A percentile compares a stretch with the other conserved stretches of the same genome.
phyloP scores from a whole-genome alignment of 768 basidiomycete species.

The Naganishia randhawae region DNA sequence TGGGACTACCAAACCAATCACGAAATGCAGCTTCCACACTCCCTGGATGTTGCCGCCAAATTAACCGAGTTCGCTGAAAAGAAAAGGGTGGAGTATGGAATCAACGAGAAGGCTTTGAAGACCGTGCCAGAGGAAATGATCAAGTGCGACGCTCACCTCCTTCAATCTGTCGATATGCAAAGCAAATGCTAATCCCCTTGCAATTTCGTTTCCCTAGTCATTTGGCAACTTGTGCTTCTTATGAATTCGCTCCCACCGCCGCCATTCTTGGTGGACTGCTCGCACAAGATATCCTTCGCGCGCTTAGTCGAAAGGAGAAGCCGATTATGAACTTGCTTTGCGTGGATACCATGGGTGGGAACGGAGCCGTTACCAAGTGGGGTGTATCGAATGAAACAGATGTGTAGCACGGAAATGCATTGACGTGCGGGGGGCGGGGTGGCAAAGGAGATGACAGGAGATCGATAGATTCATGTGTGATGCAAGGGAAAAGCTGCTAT shows the following conservation, averaged over 20 bases:
- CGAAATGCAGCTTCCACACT: constrained; percentile 60
- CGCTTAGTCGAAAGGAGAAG: constrained; percentile 80
- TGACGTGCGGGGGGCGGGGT: too few relatives aligned
- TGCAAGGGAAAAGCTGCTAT: too few relatives aligned
- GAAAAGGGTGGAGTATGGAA: constrained; percentile 61
- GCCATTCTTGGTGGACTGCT: constrained; percentile 92
- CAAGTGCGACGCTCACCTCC: constrained; percentile 55
- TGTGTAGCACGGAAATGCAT: too few relatives aligned
- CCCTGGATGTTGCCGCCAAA: constrained; percentile 55
- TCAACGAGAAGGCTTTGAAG: constrained; percentile 55
- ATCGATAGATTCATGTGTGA: too few relatives aligned
- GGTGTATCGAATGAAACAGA: constrained; percentile 38
- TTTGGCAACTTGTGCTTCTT: constrained; percentile 64
- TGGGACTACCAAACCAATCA: constrained; percentile 75
- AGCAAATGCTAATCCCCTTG: constrained; percentile 33
- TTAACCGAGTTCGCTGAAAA: constrained; percentile 65
- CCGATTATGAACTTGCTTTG: constrained; percentile 89
- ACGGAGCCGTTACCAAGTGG: constrained; percentile 41
- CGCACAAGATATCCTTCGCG: constrained; percentile 89
- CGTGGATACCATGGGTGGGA: constrained; percentile 60
- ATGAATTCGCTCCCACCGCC: constrained; percentile 88
- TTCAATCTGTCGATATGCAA: neutral
- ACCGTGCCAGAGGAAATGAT: constrained; percentile 58
- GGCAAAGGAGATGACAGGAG: too few relatives aligned
- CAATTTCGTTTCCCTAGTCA: constrained; percentile 54